phyloP scores from a whole-genome alignment of 257 asterid genomes.

The Solanum chaucha region DNA sequence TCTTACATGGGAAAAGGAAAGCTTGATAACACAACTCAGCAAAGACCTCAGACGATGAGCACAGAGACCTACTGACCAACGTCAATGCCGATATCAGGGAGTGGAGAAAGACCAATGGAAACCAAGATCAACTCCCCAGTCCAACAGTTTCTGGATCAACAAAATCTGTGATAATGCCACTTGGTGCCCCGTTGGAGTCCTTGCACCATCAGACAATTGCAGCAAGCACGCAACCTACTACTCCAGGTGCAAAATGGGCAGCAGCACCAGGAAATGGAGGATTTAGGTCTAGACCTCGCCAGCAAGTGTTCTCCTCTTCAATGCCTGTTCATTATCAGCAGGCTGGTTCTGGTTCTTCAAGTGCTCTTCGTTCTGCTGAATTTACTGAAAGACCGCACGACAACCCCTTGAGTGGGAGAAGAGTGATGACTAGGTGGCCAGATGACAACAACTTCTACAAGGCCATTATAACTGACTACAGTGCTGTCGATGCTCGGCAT shows the following conservation, averaged over 20 bases:
- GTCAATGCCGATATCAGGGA: constrained; percentile 94
- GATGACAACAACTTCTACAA: constrained; percentile 79
- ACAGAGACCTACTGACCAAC: constrained; percentile 66
- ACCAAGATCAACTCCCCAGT: constrained; percentile 44
- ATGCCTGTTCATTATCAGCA: constrained; percentile 50
- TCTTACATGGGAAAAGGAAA: constrained; percentile 97
- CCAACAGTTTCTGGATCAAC: constrained; percentile 60
- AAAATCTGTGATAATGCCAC: constrained; percentile 23
- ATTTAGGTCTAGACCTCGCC: constrained; percentile 43
- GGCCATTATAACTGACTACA: constrained; percentile 70
- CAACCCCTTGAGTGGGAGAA: constrained; percentile 57
- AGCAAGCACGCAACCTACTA: constrained; percentile 28
- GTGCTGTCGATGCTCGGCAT: constrained; percentile 72
- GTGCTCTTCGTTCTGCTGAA: constrained; percentile 32
- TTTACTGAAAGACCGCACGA: constrained; percentile 43
- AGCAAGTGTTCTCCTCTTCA: constrained; percentile 27
- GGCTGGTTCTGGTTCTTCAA: constrained; percentile 44
- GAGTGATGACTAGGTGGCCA: constrained; percentile 95
- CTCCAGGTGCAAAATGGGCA: constrained; percentile 46
- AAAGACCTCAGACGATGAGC: constrained; percentile 96
- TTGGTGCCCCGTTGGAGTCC: constrained; percentile 32
- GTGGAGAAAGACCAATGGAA: constrained; percentile 88
- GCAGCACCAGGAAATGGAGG: constrained; percentile 57
- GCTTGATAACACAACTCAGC: constrained; percentile 81
- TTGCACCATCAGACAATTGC: constrained; percentile 35